Conservation (phyloP, 2,329 filamentous ascomycete species). For the Fusarium succisae region DNA sequence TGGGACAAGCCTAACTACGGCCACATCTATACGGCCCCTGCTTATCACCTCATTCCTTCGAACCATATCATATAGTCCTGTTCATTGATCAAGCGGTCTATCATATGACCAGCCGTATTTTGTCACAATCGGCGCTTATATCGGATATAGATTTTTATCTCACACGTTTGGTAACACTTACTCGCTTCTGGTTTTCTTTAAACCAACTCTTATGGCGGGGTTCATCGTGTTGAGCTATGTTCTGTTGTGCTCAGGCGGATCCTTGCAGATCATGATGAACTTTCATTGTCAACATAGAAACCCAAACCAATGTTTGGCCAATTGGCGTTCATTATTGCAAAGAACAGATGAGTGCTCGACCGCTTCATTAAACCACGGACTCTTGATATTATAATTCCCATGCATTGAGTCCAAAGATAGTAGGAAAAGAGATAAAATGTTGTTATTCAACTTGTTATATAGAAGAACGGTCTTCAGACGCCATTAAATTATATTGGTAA, state of each 20-base stretch:
- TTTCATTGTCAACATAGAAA: neutral
- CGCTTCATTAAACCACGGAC: neutral
- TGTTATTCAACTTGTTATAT: neutral
- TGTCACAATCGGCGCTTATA: neutral
- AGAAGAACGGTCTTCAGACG: neutral
- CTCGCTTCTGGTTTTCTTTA: constrained; percentile 6
- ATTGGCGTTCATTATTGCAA: neutral
- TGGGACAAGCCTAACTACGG: neutral
- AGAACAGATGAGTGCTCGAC: neutral
- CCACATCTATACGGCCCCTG: neutral
- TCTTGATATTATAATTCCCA: neutral
- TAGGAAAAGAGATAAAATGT: neutral
- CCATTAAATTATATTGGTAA: constrained; percentile 2
- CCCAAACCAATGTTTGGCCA: neutral
- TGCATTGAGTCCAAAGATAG: neutral
- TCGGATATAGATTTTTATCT: neutral
- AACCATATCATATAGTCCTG: neutral
- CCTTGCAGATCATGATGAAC: neutral
- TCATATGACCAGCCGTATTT: neutral
- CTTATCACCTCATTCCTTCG: neutral
- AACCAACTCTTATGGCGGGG: neutral
- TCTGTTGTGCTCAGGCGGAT: neutral
- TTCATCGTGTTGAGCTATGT: neutral
- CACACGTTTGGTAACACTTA: neutral
- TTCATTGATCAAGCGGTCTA: constrained; percentile 7